A percentile compares a stretch with the other conserved stretches of the same genome.
These are phyloP conservation scores for Aureobasidium vineae DNA, from an alignment of 2,329 filamentous ascomycete species.

Conservation along the genomic window DNA sequence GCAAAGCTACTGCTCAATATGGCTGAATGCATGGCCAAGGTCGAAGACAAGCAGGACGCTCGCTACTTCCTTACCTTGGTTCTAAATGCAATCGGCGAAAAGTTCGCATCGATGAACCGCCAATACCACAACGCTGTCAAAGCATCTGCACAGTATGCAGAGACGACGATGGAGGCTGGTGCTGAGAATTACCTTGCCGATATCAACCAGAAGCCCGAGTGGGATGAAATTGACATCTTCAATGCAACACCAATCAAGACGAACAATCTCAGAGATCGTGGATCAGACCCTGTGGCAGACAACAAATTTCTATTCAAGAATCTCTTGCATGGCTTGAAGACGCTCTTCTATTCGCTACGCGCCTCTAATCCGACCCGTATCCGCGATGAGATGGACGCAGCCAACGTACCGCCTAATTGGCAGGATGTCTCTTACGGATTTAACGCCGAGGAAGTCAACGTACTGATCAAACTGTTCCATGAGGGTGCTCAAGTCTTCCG, in stretches of 20 bases:
- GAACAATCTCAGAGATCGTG: conserved; percentile 83
- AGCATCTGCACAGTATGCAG: conserved; percentile 72
- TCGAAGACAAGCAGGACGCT: conserved; percentile 90
- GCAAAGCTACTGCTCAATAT: conserved; percentile 96
- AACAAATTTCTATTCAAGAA: conserved; percentile 99
- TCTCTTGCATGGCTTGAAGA: conserved; percentile 91
- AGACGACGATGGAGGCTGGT: conserved; percentile 58
- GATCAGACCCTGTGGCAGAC: conserved; percentile 85
- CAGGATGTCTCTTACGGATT: conserved; percentile 94
- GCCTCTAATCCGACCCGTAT: conserved; percentile 71
- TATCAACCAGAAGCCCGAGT: conserved; percentile 76
- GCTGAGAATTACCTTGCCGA: conserved; percentile 83
- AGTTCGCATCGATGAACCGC: conserved; percentile 96
- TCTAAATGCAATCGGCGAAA: conserved; percentile 94
- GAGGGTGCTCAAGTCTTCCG: conserved; percentile 95
- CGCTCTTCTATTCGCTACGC: conserved; percentile 91
- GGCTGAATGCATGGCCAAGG: conserved; percentile 94
- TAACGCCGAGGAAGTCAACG: conserved; percentile 92
- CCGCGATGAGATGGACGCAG: conserved; percentile 64
- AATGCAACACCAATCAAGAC: conserved; percentile 95
- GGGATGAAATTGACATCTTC: conserved; percentile 99
- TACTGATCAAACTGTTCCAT: conserved; percentile 95
- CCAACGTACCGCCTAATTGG: conserved; percentile 85
- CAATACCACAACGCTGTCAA: conserved; percentile 96
- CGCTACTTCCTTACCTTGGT: conserved; percentile 97